A percentile compares a stretch with the other conserved stretches of the same genome.
Evolutionary conservation across 148 eudicot genomes (phyloP).

Genomic region (Rhododendron griersonianum): DNA sequence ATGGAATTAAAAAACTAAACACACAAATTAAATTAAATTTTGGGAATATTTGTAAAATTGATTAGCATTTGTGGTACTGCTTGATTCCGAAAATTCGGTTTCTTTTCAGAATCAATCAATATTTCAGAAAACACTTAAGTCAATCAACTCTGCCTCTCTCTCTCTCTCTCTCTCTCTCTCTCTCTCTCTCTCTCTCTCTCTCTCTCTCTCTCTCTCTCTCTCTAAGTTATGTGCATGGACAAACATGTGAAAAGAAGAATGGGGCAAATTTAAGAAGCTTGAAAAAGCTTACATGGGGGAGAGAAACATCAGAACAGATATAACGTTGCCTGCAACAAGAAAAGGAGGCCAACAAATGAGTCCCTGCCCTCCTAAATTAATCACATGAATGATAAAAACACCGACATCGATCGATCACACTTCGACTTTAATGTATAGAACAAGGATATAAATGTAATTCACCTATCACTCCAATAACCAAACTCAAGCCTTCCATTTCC

Average conservation of each 20-base stretch:
- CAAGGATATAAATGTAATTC: not conserved
- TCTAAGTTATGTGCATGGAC: not conserved
- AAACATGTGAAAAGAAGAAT: not conserved
- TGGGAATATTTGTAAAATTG: not conserved
- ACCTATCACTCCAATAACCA: constrained; percentile 6
- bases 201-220: not conserved
- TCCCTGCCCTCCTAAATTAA: not conserved
- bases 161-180: not conserved
- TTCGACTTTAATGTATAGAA: not conserved
- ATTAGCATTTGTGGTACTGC: not conserved
- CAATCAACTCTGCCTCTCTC: not conserved
- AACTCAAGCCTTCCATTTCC: constrained; percentile 2
- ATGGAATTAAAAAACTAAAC: not conserved
- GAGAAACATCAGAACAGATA: constrained; percentile 26
- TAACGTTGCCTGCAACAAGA: constrained; percentile 22
- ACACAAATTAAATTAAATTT: too few relatives aligned
- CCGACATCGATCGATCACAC: not conserved
- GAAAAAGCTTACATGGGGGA: constrained; percentile 21
- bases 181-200: not conserved
- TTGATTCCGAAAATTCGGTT: not conserved
- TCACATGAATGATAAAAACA: not conserved
- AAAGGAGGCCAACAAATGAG: not conserved
- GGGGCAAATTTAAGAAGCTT: not conserved
- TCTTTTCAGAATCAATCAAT: not conserved
- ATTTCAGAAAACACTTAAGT: not conserved